These are phyloP conservation scores for Arthrobotrys megalospora DNA, from an alignment of 2,329 filamentous ascomycete species.

Conservation along the genomic window DNA sequence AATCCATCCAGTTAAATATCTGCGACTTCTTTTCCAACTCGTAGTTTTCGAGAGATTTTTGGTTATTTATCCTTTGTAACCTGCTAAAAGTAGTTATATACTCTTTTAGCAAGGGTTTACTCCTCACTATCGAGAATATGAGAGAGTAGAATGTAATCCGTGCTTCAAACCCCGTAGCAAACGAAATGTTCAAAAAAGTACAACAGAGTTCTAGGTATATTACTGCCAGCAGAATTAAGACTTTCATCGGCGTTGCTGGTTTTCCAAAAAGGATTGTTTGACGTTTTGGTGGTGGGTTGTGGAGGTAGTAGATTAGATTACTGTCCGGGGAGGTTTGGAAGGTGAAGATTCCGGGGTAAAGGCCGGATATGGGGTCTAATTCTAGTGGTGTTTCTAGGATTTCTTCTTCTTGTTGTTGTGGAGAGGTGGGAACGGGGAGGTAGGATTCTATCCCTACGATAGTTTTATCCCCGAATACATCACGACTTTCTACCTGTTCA, in stretches of 20 bases:
- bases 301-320: slow-evolving; percentile 26
- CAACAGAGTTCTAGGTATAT: neutral
- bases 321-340: slow-evolving; percentile 8
- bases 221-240: neutral
- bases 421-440: neutral
- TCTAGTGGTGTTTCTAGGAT: neutral
- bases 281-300: neutral
- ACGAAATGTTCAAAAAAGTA: neutral
- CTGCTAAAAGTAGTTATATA: too few species aligned
- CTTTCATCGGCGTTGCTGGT: too few species aligned
- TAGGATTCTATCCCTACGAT: neutral
- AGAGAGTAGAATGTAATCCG: neutral
- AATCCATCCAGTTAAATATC: slow-evolving; percentile 12
- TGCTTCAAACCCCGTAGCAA: neutral
- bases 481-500: neutral
- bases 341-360: slow-evolving; percentile 8
- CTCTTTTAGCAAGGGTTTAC: neutral
- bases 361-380: slow-evolving; percentile 7
- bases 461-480: neutral
- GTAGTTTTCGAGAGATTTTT: neutral
- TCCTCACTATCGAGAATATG: neutral
- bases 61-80: neutral
- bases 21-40: neutral
- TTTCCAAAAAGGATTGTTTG: neutral
- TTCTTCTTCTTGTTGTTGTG: too few species aligned